phyloP scores from a whole-genome alignment of 768 basidiomycete species.

The Tricholoma saponaceum region DNA sequence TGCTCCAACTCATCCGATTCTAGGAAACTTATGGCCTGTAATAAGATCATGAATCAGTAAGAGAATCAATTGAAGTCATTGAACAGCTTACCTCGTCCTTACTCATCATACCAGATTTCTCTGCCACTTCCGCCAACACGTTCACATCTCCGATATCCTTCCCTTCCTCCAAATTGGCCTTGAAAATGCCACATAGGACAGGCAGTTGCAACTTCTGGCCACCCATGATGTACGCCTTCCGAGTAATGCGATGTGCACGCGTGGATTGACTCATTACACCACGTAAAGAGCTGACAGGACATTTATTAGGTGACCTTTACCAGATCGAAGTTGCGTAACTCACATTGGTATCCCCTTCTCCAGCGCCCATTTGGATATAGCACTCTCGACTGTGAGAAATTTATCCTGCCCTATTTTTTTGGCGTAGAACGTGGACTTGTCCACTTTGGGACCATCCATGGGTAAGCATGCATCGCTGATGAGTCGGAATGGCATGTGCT shows the following conservation, averaged over 20 bases:
- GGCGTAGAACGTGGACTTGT: conserved; percentile 37
- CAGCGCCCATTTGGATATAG: conserved; percentile 47
- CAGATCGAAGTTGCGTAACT: conserved; percentile 16
- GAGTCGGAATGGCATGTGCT: conserved; percentile 50
- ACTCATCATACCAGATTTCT: conserved; percentile 50
- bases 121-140: conserved; percentile 57
- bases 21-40: conserved; percentile 61
- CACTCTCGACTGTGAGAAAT: conserved; percentile 34
- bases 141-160: conserved; percentile 59
- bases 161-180: conserved; percentile 60
- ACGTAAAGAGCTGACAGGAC: conserved; percentile 42
- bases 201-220: conserved; percentile 58
- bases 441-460: conserved; percentile 32
- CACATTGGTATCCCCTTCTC: conserved; percentile 59
- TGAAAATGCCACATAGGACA: conserved; percentile 55
- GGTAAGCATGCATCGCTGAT: conserved; percentile 34
- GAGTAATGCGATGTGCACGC: conserved; percentile 65
- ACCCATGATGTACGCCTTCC: conserved; percentile 61
- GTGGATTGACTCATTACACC: conserved; percentile 66
- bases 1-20: conserved; percentile 58
- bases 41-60: conserved; percentile 8
- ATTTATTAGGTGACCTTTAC: conserved; percentile 3
- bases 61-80: not conserved
- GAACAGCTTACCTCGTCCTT: conserved; percentile 48
- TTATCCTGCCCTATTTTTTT: conserved; percentile 52